Percentiles rank a stretch among this genome's conserved stretches.
These are phyloP conservation scores for Rhizopus delemar DNA, from an alignment of 371 early-diverging fungal species.

Conservation along the genomic window DNA sequence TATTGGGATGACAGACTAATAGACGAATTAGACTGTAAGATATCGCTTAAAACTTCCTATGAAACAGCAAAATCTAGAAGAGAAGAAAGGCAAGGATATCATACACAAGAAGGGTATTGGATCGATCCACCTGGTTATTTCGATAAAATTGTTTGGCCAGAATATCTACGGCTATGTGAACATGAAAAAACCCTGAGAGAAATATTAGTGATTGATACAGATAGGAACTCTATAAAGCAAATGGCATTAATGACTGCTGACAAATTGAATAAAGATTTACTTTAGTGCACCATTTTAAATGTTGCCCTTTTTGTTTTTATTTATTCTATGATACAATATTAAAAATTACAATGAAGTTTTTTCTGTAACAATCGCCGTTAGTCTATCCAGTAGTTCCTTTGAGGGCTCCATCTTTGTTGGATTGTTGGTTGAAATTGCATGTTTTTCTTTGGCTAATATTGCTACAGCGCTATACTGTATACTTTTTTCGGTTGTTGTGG, in stretches of 20 bases:
- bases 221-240: constrained; percentile 27
- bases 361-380: constrained; percentile 27
- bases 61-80: constrained; percentile 67
- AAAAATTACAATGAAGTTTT: neutral
- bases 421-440: neutral
- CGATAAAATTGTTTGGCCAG: constrained; percentile 83
- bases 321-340: constrained; percentile 5
- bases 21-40: constrained; percentile 57
- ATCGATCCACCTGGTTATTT: constrained; percentile 87
- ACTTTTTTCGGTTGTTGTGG: neutral
- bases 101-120: constrained; percentile 73
- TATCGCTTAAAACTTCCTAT: constrained; percentile 65
- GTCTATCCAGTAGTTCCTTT: constrained; percentile 34
- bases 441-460: constrained; percentile 21
- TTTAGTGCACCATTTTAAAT: neutral
- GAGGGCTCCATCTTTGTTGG: constrained; percentile 31
- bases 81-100: constrained; percentile 69
- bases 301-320: neutral
- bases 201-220: constrained; percentile 30
- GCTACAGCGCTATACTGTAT: constrained; percentile 22
- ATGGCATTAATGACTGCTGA: constrained; percentile 23
- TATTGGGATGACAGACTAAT: constrained; percentile 50
- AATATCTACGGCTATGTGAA: constrained; percentile 54
- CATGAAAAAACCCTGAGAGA: constrained; percentile 23
- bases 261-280: constrained; percentile 4